These are phyloP conservation scores for Entelexis paramagnoliae DNA, from an alignment of 1,139 yeast species.

Conservation along the genomic window DNA sequence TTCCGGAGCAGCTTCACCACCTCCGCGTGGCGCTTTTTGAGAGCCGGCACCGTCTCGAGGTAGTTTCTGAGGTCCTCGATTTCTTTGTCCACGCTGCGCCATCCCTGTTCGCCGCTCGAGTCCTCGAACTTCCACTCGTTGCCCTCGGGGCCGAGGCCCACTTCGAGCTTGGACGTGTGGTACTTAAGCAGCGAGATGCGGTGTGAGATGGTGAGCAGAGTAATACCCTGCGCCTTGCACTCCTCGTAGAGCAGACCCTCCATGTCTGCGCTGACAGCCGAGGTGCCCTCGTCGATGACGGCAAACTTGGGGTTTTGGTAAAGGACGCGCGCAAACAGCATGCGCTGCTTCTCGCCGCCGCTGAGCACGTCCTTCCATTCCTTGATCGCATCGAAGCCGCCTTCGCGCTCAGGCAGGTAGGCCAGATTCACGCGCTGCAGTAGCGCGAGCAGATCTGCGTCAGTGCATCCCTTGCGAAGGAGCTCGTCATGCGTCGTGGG, in stretches of 20 bases:
- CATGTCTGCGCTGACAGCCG: constrained; percentile 85
- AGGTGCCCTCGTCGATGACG: constrained; percentile 83
- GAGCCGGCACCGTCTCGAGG: constrained; percentile 28
- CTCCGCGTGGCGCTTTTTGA: constrained; percentile 31
- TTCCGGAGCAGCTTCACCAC: constrained; percentile 24
- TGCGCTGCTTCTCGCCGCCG: constrained; percentile 92
- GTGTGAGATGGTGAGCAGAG: constrained; percentile 76
- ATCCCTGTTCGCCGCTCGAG: constrained; percentile 27
- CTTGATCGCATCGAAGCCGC: constrained; percentile 49
- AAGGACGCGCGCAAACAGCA: constrained; percentile 78
- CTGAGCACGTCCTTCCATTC: constrained; percentile 88
- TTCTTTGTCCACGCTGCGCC: constrained; percentile 32
- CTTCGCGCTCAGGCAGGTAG: constrained; percentile 57
- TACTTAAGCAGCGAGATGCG: constrained; percentile 77
- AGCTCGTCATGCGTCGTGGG: constrained; percentile 74
- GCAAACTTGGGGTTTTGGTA: constrained; percentile 76
- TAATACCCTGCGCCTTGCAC: constrained; percentile 57
- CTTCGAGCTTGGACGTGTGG: constrained; percentile 54
- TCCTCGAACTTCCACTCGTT: constrained; percentile 38
- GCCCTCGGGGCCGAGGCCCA: constrained; percentile 53
- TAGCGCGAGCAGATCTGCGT: constrained; percentile 57
- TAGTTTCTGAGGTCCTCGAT: constrained; percentile 29
- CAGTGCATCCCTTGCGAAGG: constrained; percentile 60
- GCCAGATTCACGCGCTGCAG: constrained; percentile 70
- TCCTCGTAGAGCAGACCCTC: constrained; percentile 80